Conservation (phyloP, 2,329 filamentous ascomycete species). For the Phyllosticta paracitricarpa region DNA sequence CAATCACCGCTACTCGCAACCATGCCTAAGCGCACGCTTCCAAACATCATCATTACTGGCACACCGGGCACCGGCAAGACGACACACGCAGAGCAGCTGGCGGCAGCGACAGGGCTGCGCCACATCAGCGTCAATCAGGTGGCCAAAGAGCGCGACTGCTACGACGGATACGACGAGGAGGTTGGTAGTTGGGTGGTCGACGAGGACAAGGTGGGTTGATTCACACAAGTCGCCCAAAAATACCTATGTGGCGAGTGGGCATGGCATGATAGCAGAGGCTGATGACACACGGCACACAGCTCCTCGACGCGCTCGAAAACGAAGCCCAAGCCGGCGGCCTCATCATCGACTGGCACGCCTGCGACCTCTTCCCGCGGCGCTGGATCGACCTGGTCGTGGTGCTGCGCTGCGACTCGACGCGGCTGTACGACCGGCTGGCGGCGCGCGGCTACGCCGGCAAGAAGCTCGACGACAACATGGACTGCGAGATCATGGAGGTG, state of each 20-base stretch:
- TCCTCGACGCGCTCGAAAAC: conserved; percentile 82
- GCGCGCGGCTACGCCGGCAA: conserved; percentile 69
- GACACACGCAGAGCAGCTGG: conserved; percentile 75
- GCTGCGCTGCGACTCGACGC: conserved; percentile 66
- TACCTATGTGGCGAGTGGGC: too few relatives aligned
- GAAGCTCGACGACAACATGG: conserved; percentile 92
- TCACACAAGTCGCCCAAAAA: too few relatives aligned
- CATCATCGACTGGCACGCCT: conserved; percentile 97
- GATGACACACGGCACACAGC: conserved; percentile 31
- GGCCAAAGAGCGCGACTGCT: conserved; percentile 78
- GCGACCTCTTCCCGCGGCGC: conserved; percentile 83
- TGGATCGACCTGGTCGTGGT: conserved; percentile 96
- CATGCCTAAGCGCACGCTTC: conserved; percentile 32
- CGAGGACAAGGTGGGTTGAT: conserved; percentile 67
- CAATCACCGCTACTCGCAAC: not conserved
- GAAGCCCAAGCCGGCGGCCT: conserved; percentile 65
- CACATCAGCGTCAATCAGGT: conserved; percentile 85
- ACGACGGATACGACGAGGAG: conserved; percentile 80
- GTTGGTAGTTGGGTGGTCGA: conserved; percentile 87
- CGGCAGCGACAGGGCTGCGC: conserved; percentile 63
- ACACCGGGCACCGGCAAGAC: conserved; percentile 96
- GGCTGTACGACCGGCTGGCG: conserved; percentile 75
- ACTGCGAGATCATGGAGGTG: conserved; percentile 96
- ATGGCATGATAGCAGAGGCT: too few relatives aligned
- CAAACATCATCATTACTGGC: conserved; percentile 91